Evolutionary conservation across 1,284 basidiomycete genomes (phyloP).

Genomic region (Meira nashicola): DNA sequence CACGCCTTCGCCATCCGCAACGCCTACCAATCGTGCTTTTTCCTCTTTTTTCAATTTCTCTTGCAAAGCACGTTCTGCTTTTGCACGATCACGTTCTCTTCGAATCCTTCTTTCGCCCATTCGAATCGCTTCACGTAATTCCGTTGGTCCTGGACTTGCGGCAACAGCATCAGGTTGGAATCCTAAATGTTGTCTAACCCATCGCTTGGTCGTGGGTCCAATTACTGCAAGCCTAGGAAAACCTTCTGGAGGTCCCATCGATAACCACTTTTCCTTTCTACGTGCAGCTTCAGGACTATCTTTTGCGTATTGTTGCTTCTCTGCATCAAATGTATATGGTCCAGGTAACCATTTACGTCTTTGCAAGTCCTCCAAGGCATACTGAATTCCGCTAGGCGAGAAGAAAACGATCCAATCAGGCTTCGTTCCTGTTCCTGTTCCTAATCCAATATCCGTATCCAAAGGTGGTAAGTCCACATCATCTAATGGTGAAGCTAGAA

Average conservation of each 20-base stretch:
- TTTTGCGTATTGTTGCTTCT: slow-evolving; percentile 11
- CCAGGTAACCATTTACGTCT: slow-evolving; percentile 36
- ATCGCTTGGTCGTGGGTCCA: slow-evolving; percentile 36
- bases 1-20: slow-evolving; percentile 7
- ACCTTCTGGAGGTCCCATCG: slow-evolving; percentile 8
- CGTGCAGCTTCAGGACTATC: slow-evolving; percentile 18
- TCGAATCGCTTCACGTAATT: slow-evolving; percentile 42
- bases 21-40: slow-evolving; percentile 3
- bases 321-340: slow-evolving; percentile 5
- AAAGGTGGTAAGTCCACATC: neutral
- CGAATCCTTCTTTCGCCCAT: slow-evolving; percentile 30
- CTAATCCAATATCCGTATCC: slow-evolving; percentile 11
- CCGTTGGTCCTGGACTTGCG: slow-evolving; percentile 33
- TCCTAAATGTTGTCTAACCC: slow-evolving; percentile 35
- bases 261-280: slow-evolving; percentile 14
- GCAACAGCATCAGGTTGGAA: slow-evolving; percentile 44
- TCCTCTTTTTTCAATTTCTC: slow-evolving; percentile 3
- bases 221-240: slow-evolving; percentile 42
- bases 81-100: slow-evolving; percentile 6
- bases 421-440: slow-evolving; percentile 12
- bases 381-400: slow-evolving; percentile 47
- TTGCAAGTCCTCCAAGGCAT: slow-evolving; percentile 38
- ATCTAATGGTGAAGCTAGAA: slow-evolving; percentile 18
- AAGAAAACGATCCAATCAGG: slow-evolving; percentile 52
- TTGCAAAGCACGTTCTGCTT: neutral